Evolutionary conservation across 2,329 filamentous ascomycete species (phyloP).

Genomic region (Camptophora hylomeconis): DNA sequence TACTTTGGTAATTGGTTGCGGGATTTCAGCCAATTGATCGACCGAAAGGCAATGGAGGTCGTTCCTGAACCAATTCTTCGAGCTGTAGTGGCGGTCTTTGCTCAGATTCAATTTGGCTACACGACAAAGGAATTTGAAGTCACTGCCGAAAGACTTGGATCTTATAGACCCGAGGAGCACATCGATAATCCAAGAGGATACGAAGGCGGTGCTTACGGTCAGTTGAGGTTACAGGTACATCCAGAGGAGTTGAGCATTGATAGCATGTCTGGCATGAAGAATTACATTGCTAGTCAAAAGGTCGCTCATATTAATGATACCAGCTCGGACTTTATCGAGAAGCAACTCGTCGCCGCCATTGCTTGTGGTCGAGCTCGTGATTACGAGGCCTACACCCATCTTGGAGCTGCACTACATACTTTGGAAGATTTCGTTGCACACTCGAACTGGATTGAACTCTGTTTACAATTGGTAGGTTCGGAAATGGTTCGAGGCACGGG

Average conservation of each 20-base stretch:
- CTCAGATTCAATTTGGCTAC: slow-evolving; percentile 44
- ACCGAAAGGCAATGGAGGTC: slow-evolving; percentile 40
- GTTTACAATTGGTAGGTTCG: slow-evolving; percentile 3
- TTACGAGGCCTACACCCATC: slow-evolving; percentile 3
- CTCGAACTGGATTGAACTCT: slow-evolving; percentile 5
- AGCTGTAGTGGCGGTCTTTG: slow-evolving; percentile 41
- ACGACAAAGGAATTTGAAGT: slow-evolving; percentile 45
- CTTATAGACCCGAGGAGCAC: slow-evolving; percentile 40
- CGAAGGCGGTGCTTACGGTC: slow-evolving; percentile 22
- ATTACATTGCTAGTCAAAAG: slow-evolving; percentile 4
- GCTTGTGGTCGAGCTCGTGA: slow-evolving; percentile 4
- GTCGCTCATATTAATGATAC: slow-evolving; percentile 2
- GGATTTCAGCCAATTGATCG: slow-evolving; percentile 43
- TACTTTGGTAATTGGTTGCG: slow-evolving; percentile 35
- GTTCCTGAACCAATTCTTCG: slow-evolving; percentile 42
- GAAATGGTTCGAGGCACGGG: slow-evolving; percentile 1
- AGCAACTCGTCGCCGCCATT: slow-evolving; percentile 3
- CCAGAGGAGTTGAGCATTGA: slow-evolving; percentile 3
- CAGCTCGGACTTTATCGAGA: slow-evolving; percentile 4
- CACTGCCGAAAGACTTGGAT: slow-evolving; percentile 38
- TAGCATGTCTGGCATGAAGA: slow-evolving; percentile 2
- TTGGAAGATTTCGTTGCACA: slow-evolving; percentile 4
- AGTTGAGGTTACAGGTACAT: slow-evolving; percentile 1
- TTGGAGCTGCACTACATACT: slow-evolving; percentile 4
- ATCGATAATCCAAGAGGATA: slow-evolving; percentile 58